Conservation (phyloP, 306 rosid genomes). For the Corylus americana region DNA sequence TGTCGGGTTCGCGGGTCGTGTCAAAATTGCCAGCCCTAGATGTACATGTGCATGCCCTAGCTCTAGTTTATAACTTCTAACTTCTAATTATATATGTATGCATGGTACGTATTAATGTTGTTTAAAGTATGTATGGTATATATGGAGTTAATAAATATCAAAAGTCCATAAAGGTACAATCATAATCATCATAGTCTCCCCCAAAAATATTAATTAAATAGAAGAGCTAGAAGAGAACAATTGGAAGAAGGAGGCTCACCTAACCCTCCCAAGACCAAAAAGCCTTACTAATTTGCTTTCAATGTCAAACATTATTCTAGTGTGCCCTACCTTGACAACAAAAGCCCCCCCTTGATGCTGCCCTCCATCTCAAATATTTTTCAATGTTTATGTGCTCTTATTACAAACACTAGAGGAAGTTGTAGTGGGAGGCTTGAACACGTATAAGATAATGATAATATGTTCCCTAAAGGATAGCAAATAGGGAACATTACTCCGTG, state of each 20-base stretch:
- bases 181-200: background rate
- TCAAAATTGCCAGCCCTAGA: no score
- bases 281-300: conserved; percentile 12
- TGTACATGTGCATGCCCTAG: no score
- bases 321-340: conserved; percentile 19
- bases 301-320: conserved; percentile 23
- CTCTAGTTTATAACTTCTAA: no score
- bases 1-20: no score
- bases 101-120: no score
- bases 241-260: conserved; percentile 21
- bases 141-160: background rate
- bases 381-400: conserved; percentile 19
- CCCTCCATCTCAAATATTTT: conserved; percentile 5
- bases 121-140: no score
- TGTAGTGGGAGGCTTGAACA: conserved; percentile 10
- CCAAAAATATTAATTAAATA: background rate
- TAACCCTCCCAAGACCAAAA: conserved; percentile 15
- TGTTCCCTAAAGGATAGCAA: conserved; percentile 40
- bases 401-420: background rate
- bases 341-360: background rate
- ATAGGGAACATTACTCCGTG: conserved; percentile 26
- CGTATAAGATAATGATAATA: conserved; percentile 16
- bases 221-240: background rate
- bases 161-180: background rate
- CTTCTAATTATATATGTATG: no score